Evolutionary conservation across 108 stramenopile genomes (phyloP).

Genomic region (Nannochloropsis oceanica): DNA sequence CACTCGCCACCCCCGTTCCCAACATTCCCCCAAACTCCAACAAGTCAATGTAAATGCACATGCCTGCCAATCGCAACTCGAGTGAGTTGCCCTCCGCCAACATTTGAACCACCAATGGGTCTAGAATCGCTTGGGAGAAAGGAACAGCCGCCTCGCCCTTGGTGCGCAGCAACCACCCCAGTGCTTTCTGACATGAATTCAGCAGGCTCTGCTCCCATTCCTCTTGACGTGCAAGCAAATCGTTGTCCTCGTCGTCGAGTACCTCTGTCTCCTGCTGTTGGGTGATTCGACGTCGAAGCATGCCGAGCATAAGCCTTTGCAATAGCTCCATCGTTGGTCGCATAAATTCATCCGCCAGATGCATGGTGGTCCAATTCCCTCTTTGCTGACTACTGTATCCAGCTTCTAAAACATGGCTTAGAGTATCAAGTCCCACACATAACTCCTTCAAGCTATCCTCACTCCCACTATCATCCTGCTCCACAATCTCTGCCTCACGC

Average conservation of each 20-base stretch:
- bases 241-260: not conserved
- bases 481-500: too few species aligned
- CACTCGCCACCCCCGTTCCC: not conserved
- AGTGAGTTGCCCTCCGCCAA: not conserved
- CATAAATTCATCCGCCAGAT: not conserved
- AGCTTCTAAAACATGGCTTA: too few species aligned
- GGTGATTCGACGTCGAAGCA: not conserved
- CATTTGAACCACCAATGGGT: not conserved
- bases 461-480: too few species aligned
- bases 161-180: not conserved
- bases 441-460: too few species aligned
- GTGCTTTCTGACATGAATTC: not conserved
- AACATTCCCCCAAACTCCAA: not conserved
- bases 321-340: not conserved
- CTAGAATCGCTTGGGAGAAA: not conserved
- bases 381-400: too few species aligned
- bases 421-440: too few species aligned
- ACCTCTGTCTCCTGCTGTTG: not conserved
- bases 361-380: not conserved
- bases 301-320: not conserved
- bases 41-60: not conserved
- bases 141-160: not conserved
- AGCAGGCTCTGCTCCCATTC: not conserved
- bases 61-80: not conserved
- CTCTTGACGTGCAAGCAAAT: not conserved